Base-by-base conservation (phyloP, 2,329 filamentous ascomycete species). In the Rutstroemia sp. region DNA sequence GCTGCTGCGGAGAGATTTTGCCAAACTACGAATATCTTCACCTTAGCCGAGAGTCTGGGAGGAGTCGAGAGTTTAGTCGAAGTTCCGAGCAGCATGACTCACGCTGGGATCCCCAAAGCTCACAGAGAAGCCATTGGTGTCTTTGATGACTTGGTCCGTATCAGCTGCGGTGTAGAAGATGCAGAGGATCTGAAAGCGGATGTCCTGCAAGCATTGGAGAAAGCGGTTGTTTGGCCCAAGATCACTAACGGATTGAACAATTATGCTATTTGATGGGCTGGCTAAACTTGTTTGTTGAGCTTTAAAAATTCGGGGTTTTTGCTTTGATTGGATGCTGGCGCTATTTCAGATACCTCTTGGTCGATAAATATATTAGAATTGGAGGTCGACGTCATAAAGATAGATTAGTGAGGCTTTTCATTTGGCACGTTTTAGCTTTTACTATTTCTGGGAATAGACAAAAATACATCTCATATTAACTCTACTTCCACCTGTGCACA, bases 81-180 rank as follows among this genome's bases (percentile, higher is more conserved):
- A 75, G 83, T 99, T 2, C 94, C 94, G 21, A 89, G 88, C 66
- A 89, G 85, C 74, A 99, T 99, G 94, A 99, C 94, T 18, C 94
- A 99, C 73, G 89, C 91, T 23, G 94, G 92, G 58, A 99, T 99
- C 63, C 94, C 94, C 50, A 83, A 81, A 71, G 91, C 91, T 59
- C 85, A 95, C 77, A 81, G 94, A 57, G 94, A 99, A 79, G 87
- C 86, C 3, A 91, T 94, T 0, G 94, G 94, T 59, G 91, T 99
- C 34, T 97, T 86, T 68, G 94, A 99, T 70, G 94, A 99, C 71
- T 80, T 99, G 7, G 89, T 99, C 30, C 82, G 94, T 63, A 79
- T 99, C 59, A 95, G 90, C 79, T 96, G 91, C 71, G 94, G 94
- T 67, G 84, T 99, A 55, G 94, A 99, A 75, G 94, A 99, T 68